Base-by-base conservation (phyloP, 176 grass and related monocot species). In the Carex pumila region DNA sequence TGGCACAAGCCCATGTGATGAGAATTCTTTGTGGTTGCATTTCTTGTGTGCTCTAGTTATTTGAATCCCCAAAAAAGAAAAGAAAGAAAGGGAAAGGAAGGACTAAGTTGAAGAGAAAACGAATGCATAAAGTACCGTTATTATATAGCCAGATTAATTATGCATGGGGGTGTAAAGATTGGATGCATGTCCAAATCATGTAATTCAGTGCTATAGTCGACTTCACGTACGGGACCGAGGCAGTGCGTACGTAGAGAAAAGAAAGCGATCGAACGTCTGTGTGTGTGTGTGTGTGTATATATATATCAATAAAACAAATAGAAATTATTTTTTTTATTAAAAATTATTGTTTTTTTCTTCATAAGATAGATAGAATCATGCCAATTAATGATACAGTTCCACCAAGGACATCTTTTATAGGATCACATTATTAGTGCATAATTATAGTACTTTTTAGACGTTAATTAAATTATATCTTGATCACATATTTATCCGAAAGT, bases 1-100 rank as follows among this genome's bases (percentile, higher is more conserved):
- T 68, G 63, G 82, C 69, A 56, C 25, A 77, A 13, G 15, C 72
- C 71, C 88, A 92, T 71, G 83, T 39, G 41, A 83, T 47, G 8
- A 79, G 12, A 17, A 49, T 79, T 61, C 7, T 85, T 69, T 59
- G 85, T 61, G 22, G 47, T 67, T 18, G 84, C 49, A 32, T 31
- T 61, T 49, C 39, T 68, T 30, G 45, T 17, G 31, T 49, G 43
- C 58, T 92, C 18, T 31, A 59, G 4, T 21, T 60, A 15, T 45
- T 15, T 60, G 65, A 79, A 22, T 87, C 10, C 7, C 49, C 58
- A 4, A 2, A 49, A 61, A 69, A 31, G 39, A 22, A n/a, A 87
- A 83, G 37, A 75, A 22, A 30, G 79, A 88, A 32, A 43, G 22
- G 6, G 61, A 17, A 66, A 43, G 6, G 65, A 82, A 15, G 67